Conservation (phyloP, 441 rosid species). For the Capsella rubella region DNA sequence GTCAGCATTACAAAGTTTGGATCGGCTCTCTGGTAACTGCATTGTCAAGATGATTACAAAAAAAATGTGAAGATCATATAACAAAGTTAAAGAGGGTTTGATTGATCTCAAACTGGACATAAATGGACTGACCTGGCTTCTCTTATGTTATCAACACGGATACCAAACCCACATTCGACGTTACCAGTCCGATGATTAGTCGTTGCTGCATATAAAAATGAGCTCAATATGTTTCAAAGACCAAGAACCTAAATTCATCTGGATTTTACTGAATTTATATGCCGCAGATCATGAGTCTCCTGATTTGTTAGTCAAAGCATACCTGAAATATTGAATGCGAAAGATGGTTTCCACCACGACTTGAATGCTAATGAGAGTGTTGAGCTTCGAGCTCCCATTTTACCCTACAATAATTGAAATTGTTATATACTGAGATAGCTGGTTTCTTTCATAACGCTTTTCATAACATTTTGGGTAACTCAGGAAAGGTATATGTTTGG, state of each 20-base stretch:
- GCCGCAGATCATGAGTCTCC: neutral
- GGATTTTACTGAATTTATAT: neutral
- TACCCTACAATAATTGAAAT: conserved; percentile 62
- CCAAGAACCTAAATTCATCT: neutral
- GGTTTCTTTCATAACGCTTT: neutral
- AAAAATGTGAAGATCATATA: neutral
- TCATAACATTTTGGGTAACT: neutral
- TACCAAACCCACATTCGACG: conserved; percentile 70
- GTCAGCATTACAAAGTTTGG: conserved; percentile 92
- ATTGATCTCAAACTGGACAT: neutral
- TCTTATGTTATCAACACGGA: conserved; percentile 77
- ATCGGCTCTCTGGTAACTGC: conserved; percentile 95
- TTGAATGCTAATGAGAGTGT: conserved; percentile 81
- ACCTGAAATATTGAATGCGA: conserved; percentile 88
- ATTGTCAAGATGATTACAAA: conserved; percentile 8
- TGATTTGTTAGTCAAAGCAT: neutral
- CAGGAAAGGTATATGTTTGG: conserved; percentile 9
- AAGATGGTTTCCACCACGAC: conserved; percentile 99
- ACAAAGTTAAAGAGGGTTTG: neutral
- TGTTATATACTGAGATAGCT: neutral
- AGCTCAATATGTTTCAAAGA: neutral
- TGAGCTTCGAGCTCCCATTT: conserved; percentile 86
- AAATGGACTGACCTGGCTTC: conserved; percentile 73
- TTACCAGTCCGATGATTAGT: conserved; percentile 64
- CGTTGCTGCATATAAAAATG: conserved; percentile 60